Evolutionary conservation across 2,329 filamentous ascomycete genomes (phyloP).

Genomic region (Cytospora leucostoma): DNA sequence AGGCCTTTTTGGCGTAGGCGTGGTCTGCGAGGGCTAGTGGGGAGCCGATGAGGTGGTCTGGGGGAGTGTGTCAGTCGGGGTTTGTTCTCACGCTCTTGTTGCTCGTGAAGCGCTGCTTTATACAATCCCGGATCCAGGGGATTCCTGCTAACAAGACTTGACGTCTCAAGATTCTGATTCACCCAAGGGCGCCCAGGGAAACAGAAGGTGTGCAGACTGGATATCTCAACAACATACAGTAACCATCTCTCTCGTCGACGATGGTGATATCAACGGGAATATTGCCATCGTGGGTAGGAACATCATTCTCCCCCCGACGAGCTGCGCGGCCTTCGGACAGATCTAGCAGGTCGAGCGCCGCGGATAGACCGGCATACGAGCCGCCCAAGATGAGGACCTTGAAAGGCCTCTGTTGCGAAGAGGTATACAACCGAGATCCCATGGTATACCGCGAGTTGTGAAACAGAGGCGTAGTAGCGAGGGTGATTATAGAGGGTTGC

Average conservation of each 20-base stretch:
- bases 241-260: constrained; percentile 81
- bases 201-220: rapidly evolving
- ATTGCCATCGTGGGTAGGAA: constrained; percentile 31
- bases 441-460: background rate
- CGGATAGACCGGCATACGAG: constrained; percentile 70
- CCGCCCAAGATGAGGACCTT: constrained; percentile 69
- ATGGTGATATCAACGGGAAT: constrained; percentile 70
- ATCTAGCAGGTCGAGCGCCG: constrained; percentile 67
- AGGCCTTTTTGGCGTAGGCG: constrained; percentile 65
- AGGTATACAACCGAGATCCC: constrained; percentile 21
- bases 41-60: constrained; percentile 75
- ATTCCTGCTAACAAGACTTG: background rate
- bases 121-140: background rate
- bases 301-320: constrained; percentile 42
- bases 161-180: background rate
- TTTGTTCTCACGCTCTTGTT: background rate
- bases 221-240: constrained; percentile 56
- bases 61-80: background rate
- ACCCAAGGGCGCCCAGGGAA: background rate
- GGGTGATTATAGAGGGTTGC: background rate
- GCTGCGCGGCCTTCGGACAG: constrained; percentile 58
- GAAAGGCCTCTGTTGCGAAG: constrained; percentile 38
- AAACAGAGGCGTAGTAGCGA: background rate
- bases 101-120: too few relatives aligned
- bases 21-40: constrained; percentile 69